These are phyloP conservation scores for Coriaria nepalensis DNA, from an alignment of 306 rosid species.

Conservation along the genomic window DNA sequence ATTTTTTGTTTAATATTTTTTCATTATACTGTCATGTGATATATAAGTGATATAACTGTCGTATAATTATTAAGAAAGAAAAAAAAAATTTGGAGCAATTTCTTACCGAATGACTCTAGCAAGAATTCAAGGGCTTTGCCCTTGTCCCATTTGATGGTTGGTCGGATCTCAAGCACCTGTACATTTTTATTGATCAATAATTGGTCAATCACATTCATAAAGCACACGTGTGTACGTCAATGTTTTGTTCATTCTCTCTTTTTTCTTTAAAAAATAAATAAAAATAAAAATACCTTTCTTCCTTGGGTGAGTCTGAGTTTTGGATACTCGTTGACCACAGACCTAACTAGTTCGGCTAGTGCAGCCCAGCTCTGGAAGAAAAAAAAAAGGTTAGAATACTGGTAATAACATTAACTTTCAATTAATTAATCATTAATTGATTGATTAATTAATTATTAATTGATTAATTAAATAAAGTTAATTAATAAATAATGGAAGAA, in stretches of 20 bases:
- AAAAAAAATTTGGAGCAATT: background rate
- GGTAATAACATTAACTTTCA: background rate
- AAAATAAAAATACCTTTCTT: background rate
- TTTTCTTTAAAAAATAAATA: too few species aligned
- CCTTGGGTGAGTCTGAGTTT: slow-evolving; percentile 20
- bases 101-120: slow-evolving; percentile 58
- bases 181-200: background rate
- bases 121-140: slow-evolving; percentile 86
- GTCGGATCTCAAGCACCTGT: slow-evolving; percentile 70
- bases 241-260: too few species aligned
- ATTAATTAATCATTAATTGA: too few species aligned
- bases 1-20: too few species aligned
- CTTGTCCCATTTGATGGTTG: slow-evolving; percentile 92
- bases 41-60: too few species aligned
- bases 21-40: too few species aligned
- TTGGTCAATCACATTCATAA: background rate
- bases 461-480: background rate
- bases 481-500: background rate
- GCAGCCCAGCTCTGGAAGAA: slow-evolving; percentile 53
- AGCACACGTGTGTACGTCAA: background rate
- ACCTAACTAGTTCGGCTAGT: slow-evolving; percentile 59
- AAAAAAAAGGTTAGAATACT: background rate
- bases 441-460: too few species aligned
- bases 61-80: too few species aligned
- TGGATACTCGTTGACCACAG: slow-evolving; percentile 64